Evolutionary conservation across 768 basidiomycete species (phyloP).

Genomic region (Mycena venus): DNA sequence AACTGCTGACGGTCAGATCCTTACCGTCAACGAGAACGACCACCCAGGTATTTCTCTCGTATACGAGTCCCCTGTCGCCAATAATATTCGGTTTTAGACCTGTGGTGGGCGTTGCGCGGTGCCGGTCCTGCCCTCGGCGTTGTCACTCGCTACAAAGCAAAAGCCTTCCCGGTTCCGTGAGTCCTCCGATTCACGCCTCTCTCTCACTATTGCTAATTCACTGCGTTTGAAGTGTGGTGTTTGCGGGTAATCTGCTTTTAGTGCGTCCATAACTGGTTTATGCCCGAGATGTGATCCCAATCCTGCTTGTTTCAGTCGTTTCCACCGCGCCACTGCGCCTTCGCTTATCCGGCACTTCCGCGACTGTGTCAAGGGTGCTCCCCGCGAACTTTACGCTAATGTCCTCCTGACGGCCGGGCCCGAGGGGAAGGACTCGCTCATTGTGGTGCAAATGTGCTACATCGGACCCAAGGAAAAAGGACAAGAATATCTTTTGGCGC

Average conservation of each 20-base stretch:
- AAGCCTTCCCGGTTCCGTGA: slow-evolving; percentile 85
- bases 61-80: slow-evolving; percentile 11
- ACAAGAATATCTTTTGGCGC: slow-evolving; percentile 82
- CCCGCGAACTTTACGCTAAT: slow-evolving; percentile 90
- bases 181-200: not conserved
- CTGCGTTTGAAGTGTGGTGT: slow-evolving; percentile 66
- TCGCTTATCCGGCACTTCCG: slow-evolving; percentile 93
- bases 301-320: slow-evolving; percentile 68
- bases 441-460: slow-evolving; percentile 94
- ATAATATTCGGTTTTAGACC: slow-evolving; percentile 62
- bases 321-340: slow-evolving; percentile 88
- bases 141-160: slow-evolving; percentile 90
- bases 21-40: slow-evolving; percentile 80
- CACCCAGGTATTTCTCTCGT: slow-evolving; percentile 67
- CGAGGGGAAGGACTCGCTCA: slow-evolving; percentile 83
- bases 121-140: slow-evolving; percentile 89
- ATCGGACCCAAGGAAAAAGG: slow-evolving; percentile 81
- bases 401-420: slow-evolving; percentile 93
- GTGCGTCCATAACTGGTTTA: slow-evolving; percentile 59
- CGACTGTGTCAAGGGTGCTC: slow-evolving; percentile 92
- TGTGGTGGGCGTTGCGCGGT: slow-evolving; percentile 91
- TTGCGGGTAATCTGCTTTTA: slow-evolving; percentile 94
- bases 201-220: not conserved
- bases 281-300: slow-evolving; percentile 26
- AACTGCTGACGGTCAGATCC: slow-evolving; percentile 89